Evolutionary conservation across 2,329 filamentous ascomycete species (phyloP).

Genomic region (Hirsutella minnesotensis): DNA sequence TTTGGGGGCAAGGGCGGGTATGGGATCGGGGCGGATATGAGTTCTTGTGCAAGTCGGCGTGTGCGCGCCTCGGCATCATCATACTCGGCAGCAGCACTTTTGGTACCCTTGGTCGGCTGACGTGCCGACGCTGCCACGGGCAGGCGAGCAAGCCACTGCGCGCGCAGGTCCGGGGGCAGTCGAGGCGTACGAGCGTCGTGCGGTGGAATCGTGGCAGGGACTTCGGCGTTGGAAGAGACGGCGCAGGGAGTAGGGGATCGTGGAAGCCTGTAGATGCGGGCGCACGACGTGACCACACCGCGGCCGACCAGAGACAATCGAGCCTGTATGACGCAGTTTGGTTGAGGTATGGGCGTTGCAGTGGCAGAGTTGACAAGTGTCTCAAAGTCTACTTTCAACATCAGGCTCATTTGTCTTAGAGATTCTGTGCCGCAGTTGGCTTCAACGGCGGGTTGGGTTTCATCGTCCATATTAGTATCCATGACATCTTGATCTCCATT

Average conservation of each 20-base stretch:
- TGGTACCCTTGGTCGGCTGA: not conserved
- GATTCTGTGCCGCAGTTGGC: too few species aligned
- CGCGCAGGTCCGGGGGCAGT: constrained; percentile 41
- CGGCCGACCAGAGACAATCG: constrained; percentile 55
- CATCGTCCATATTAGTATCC: not conserved
- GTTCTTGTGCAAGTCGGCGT: constrained; percentile 33
- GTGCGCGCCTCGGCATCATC: constrained; percentile 25
- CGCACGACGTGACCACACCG: constrained; percentile 59
- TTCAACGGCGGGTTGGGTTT: not conserved
- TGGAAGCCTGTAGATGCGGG: constrained; percentile 78
- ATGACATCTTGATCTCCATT: not conserved
- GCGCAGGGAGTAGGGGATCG: constrained; percentile 1
- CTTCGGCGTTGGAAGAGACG: constrained; percentile 26
- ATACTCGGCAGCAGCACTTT: not conserved
- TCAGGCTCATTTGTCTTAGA: constrained; percentile 7
- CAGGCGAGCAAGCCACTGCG: constrained; percentile 58
- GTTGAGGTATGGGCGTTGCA: constrained; percentile 14
- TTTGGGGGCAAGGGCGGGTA: constrained; percentile 6
- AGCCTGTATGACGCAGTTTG: constrained; percentile 43
- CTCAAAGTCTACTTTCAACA: constrained; percentile 19
- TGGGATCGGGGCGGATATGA: constrained; percentile 22
- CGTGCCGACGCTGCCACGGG: constrained; percentile 9
- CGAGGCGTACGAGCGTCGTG: constrained; percentile 5
- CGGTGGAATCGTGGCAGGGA: constrained; percentile 31
- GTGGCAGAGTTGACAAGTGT: constrained; percentile 11